Base-by-base conservation (phyloP, 257 asterid species). In the Solanum microdontum region DNA sequence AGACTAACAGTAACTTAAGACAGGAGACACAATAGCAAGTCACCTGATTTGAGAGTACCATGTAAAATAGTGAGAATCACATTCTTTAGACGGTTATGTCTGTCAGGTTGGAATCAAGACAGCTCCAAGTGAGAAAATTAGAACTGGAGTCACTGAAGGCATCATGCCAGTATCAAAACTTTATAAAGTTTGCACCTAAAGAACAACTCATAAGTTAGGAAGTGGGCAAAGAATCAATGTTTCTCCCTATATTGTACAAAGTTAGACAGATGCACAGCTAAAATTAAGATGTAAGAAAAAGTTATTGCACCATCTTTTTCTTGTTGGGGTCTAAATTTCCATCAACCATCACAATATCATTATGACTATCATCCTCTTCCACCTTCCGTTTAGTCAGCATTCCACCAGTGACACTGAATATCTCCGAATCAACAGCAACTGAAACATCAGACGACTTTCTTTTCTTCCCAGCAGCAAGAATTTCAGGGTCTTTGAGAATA, bases 371-470 rank as follows among this genome's bases (percentile, higher is more conserved):
- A 37, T 62, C 58, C 86, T 87, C 95, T 39, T 90, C 93, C 19
- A 87, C 90, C 55, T 89, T 92, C 88, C 93, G 91, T 88, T 90
- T 88, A 43, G 43, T 34, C 40, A 87, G 90, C 32, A 89, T 77
- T 45, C 90, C 96, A 55, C 62, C 87, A 32, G 86, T 51, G 37
- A 72, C 83, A 37, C 88, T 14, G 11, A 87, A 68, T 55, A 60
- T 60, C 28, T 87, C 92, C 36, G 91, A 87, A 87, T 79, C 75
- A 77, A 84, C 83, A 76, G 87, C 58, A 32, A 24, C 39, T 48
- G 91, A 82, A 87, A 36, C 84, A 58, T 91, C 95, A 2, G 91
- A 83, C 23, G 84, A 45, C 93, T 95, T 96, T 86, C 99, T 92
- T 89, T 95, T 96, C 93, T 92, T 95, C 84, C 94, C 97, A 17